Base-by-base conservation (phyloP, 1,284 basidiomycete species). In the Cerioporus squamosus region DNA sequence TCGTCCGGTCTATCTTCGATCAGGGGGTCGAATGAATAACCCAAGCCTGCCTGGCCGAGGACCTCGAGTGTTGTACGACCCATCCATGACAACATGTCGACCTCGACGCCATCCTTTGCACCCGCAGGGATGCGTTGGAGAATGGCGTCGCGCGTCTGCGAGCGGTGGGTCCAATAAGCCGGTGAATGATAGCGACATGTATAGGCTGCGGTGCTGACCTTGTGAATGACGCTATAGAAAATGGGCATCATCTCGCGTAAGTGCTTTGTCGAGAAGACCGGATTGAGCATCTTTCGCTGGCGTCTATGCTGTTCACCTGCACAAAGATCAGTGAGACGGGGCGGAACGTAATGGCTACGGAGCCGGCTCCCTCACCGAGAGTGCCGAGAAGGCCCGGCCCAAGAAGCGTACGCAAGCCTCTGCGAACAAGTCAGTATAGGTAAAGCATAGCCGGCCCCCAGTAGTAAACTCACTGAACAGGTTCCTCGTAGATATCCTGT, bases 401-500 rank as follows among this genome's bases (percentile, higher is more conserved):
- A 9, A 65, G 59, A 17, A 57, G 12, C 3, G 61, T 17, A 4
- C 60, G 55, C 42, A 61, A 23, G 23, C 23, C 24, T 42, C 57
- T 61, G 43, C 4, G 15, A 36, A 36, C 9, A 36, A 36, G 33
- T 36, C 12, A 36, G 9, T 10, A 36, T 9, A 29, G 9, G 33
- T 36, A 36, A 12, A 36, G 33, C 33, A 9, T 4, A 7, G 17
- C 20, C 40, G 39, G 4, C 15, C 14, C 15, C 4, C 6, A 18
- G n/a, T 42, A 18, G 12, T 9, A n/a, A 22, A 58, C 60, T 18
- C 43, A 66, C 56, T 22, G 1, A 2, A 58, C 24, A 14, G 63
- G 60, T 44, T 73, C 70, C 31, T 70, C 68, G 51, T 70, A 75
- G 26, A 66, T 53, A 24, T 71, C 60, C 46, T 70, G 68, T 14